These are phyloP conservation scores for Pseudogymnoascus sp. DNA, from an alignment of 2,329 filamentous ascomycete genomes.

Conservation along the genomic window DNA sequence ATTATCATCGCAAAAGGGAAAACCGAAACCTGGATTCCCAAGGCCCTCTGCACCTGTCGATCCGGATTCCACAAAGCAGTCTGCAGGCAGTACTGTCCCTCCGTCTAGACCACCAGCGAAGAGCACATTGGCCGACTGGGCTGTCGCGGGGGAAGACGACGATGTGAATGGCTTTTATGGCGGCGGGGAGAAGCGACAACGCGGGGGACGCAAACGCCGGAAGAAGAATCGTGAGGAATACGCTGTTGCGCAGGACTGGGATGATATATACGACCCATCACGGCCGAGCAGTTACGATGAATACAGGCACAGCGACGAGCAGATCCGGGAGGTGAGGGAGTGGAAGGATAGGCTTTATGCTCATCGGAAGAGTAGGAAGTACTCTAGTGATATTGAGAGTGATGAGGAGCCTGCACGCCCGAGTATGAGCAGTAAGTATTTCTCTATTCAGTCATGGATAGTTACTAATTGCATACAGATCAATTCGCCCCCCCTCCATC, in stretches of 20 bases:
- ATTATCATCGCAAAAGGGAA: slow-evolving; percentile 49
- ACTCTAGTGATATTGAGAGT: slow-evolving; percentile 35
- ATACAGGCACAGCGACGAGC: slow-evolving; percentile 76
- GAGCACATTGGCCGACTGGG: slow-evolving; percentile 73
- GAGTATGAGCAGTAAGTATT: slow-evolving; percentile 37
- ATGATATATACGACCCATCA: slow-evolving; percentile 80
- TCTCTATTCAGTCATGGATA: background rate
- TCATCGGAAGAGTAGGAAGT: slow-evolving; percentile 46
- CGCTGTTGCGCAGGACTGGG: slow-evolving; percentile 63
- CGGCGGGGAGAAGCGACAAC: slow-evolving; percentile 55
- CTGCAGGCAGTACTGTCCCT: slow-evolving; percentile 23
- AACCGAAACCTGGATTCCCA: slow-evolving; percentile 52
- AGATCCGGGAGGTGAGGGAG: slow-evolving; percentile 67
- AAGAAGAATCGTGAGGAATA: slow-evolving; percentile 64
- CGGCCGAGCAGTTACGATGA: slow-evolving; percentile 77
- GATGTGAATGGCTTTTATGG: slow-evolving; percentile 59
- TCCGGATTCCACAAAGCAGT: slow-evolving; percentile 17
- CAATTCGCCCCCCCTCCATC: slow-evolving; percentile 51
- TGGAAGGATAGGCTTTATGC: slow-evolving; percentile 79
- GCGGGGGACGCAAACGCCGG: slow-evolving; percentile 56
- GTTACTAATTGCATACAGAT: slow-evolving; percentile 30
- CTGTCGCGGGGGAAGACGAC: slow-evolving; percentile 68
- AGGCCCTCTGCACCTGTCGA: slow-evolving; percentile 31
- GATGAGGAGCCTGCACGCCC: slow-evolving; percentile 36
- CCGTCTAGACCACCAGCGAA: slow-evolving; percentile 42